These are phyloP conservation scores for Ramichloridium luteum DNA, from an alignment of 2,329 filamentous ascomycete species.

Conservation along the genomic window DNA sequence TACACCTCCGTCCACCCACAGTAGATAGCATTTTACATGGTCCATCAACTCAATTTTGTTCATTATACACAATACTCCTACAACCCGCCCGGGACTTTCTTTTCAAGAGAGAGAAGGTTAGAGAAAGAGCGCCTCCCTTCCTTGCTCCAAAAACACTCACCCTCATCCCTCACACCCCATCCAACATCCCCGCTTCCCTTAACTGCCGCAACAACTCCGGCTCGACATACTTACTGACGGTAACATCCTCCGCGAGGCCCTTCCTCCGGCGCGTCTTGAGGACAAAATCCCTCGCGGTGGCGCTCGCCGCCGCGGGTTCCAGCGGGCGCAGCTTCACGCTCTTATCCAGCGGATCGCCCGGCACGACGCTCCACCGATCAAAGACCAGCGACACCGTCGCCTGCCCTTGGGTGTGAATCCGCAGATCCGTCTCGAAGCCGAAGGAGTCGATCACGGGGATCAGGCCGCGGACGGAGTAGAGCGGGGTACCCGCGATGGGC, in stretches of 20 bases:
- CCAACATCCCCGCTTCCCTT: conserved; percentile 73
- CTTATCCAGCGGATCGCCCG: conserved; percentile 85
- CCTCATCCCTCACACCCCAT: conserved; percentile 10
- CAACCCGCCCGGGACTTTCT: no score
- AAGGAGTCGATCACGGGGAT: conserved; percentile 96
- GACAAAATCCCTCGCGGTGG: conserved; percentile 88
- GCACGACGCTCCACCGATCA: conserved; percentile 90
- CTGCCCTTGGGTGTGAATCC: conserved; percentile 90
- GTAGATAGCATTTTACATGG: no score
- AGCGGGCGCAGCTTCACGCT: conserved; percentile 70
- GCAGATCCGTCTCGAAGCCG: conserved; percentile 91
- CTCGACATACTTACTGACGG: conserved; percentile 90
- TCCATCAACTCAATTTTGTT: no score
- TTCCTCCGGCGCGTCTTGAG: conserved; percentile 90
- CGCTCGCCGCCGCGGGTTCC: conserved; percentile 77
- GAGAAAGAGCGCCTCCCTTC: no score
- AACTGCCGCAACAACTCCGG: conserved; percentile 81
- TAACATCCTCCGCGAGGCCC: conserved; percentile 88
- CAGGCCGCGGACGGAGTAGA: conserved; percentile 82
- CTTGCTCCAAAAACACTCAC: no score
- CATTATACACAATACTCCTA: no score
- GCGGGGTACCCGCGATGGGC: conserved; percentile 82
- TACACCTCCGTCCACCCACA: no score
- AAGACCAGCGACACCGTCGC: conserved; percentile 86
- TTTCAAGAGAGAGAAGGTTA: no score